phyloP scores from a whole-genome alignment of 1,139 yeast species.

The Barnettozyma hawaiiensis region DNA sequence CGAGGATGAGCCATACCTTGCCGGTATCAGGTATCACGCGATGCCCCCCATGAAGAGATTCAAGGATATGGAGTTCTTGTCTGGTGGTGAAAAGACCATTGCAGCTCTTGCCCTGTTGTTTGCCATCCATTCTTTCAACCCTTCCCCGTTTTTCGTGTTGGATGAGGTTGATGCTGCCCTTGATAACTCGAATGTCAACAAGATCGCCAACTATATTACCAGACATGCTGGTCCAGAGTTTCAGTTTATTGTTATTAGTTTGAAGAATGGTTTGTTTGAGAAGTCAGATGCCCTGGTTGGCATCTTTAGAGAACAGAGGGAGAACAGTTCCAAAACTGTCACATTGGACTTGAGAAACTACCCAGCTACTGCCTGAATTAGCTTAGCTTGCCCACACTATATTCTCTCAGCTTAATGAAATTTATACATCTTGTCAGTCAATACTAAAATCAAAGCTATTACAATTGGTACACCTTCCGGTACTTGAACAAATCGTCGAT shows the following conservation, averaged over 20 bases:
- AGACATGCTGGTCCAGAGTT: conserved; percentile 72
- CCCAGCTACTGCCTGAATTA: conserved; percentile 34
- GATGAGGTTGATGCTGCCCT: conserved; percentile 98
- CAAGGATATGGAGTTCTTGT: conserved; percentile 84
- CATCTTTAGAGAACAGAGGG: conserved; percentile 77
- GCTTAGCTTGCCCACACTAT: too few relatives aligned
- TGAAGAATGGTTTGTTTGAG: conserved; percentile 83
- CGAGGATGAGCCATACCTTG: conserved; percentile 81
- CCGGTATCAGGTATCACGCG: conserved; percentile 86
- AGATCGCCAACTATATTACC: conserved; percentile 77
- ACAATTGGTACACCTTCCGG: conserved; percentile 12
- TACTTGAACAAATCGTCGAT: conserved; percentile 28
- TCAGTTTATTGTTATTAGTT: conserved; percentile 90
- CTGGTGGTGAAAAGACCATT: conserved; percentile 96
- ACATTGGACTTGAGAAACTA: conserved; percentile 69
- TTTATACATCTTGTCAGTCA: too few relatives aligned
- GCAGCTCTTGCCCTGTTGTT: conserved; percentile 91
- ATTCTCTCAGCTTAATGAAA: neutral
- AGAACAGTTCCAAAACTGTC: conserved; percentile 70
- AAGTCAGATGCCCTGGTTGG: conserved; percentile 91
- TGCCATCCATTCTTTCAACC: conserved; percentile 86
- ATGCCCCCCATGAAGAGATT: conserved; percentile 96
- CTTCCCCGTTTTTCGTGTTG: conserved; percentile 91
- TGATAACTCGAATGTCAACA: conserved; percentile 81
- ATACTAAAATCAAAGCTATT: too few relatives aligned